These are phyloP conservation scores for Colletotrichum eleusines DNA, from an alignment of 2,329 filamentous ascomycete genomes.

Conservation along the genomic window DNA sequence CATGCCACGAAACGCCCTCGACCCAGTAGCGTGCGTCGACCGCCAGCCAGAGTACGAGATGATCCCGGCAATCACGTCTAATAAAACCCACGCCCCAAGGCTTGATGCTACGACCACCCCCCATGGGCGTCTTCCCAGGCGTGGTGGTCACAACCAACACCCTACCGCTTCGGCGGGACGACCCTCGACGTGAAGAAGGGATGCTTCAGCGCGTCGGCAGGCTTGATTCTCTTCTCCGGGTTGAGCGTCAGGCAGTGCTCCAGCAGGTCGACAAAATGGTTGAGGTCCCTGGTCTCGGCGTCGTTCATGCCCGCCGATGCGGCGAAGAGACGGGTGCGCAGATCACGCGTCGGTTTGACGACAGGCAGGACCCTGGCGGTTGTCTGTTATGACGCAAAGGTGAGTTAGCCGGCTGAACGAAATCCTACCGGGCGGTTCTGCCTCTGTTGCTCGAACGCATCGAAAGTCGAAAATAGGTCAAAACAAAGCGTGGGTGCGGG, in stretches of 20 bases:
- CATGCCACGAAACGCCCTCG: not conserved
- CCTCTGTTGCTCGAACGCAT: slow-evolving; percentile 22
- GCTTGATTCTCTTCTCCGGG: slow-evolving; percentile 90
- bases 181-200: slow-evolving; percentile 78
- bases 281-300: slow-evolving; percentile 80
- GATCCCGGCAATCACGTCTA: not conserved
- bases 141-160: not conserved
- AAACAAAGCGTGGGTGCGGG: not conserved
- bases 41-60: not conserved
- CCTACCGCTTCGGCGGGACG: slow-evolving; percentile 44
- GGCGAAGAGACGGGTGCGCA: slow-evolving; percentile 83
- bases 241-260: slow-evolving; percentile 91
- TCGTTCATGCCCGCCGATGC: slow-evolving; percentile 81
- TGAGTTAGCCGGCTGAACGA: slow-evolving; percentile 33
- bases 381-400: slow-evolving; percentile 62
- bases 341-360: slow-evolving; percentile 82
- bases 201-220: slow-evolving; percentile 87
- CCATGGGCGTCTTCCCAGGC: not conserved
- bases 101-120: slow-evolving; percentile 1
- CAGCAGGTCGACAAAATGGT: slow-evolving; percentile 86
- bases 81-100: not conserved
- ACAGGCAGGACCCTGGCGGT: slow-evolving; percentile 75
- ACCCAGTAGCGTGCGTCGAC: not conserved
- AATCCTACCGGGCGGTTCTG: not conserved
- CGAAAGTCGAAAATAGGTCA: not conserved